A percentile compares a stretch with the other conserved stretches of the same genome.
Conservation (phyloP, 1,284 basidiomycete genomes). For the Exobasidium cylindrosporum region DNA sequence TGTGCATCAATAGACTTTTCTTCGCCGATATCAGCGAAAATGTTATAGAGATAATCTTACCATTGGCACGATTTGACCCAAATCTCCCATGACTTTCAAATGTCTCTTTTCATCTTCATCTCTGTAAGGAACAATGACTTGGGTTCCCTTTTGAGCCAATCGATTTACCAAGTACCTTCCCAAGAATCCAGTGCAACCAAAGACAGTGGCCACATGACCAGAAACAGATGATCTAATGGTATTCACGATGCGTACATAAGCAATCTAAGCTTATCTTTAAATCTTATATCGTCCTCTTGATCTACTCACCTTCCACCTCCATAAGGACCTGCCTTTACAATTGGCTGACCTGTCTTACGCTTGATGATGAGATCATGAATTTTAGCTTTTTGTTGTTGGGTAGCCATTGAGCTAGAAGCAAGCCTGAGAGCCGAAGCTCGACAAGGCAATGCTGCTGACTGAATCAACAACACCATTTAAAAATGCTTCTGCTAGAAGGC, state of each 20-base stretch:
- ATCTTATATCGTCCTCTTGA: not conserved
- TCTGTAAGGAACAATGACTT: constrained; percentile 91
- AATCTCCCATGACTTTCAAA: constrained; percentile 88
- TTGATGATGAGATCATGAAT: constrained; percentile 52
- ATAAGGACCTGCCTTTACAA: constrained; percentile 49
- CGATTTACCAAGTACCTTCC: constrained; percentile 80
- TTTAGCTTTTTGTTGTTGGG: not conserved
- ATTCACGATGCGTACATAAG: not conserved
- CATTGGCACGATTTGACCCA: constrained; percentile 93
- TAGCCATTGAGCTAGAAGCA: not conserved
- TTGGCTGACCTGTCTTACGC: constrained; percentile 50
- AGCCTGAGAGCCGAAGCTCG: not conserved
- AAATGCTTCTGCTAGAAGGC: not conserved
- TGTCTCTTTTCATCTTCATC: constrained; percentile 92
- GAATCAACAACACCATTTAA: not conserved
- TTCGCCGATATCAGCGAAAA: too few species aligned
- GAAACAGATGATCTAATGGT: constrained; percentile 41
- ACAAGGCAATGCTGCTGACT: not conserved
- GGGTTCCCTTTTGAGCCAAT: constrained; percentile 78
- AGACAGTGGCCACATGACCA: constrained; percentile 84
- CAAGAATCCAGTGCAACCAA: constrained; percentile 93
- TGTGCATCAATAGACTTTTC: not conserved
- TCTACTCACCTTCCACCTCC: constrained; percentile 47
- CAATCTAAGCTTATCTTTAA: not conserved
- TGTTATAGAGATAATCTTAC: constrained; percentile 59